phyloP scores from a whole-genome alignment of 768 basidiomycete species.

The Boletus rubroflammeus region DNA sequence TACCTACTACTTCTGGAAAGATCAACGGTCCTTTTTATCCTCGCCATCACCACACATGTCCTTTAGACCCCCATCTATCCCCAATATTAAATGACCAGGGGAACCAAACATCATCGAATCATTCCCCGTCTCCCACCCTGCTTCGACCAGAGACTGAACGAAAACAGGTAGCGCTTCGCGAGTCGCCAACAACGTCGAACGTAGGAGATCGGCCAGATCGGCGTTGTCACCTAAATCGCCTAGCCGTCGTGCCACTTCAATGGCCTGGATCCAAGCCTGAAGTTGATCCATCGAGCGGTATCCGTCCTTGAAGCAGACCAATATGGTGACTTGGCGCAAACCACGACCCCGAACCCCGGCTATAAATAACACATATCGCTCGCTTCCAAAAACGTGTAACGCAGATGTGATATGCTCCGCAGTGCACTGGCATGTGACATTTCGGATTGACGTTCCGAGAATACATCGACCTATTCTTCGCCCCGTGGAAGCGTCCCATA shows the following conservation, averaged over 20 bases:
- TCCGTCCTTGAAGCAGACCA: slow-evolving; percentile 50
- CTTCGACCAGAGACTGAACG: slow-evolving; percentile 15
- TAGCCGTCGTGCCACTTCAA: slow-evolving; percentile 16
- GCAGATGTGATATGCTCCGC: slow-evolving; percentile 24
- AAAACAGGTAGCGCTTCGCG: slow-evolving; percentile 17
- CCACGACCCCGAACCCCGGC: neutral
- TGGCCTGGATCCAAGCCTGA: slow-evolving; percentile 47
- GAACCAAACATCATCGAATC: slow-evolving; percentile 33
- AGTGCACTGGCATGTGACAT: slow-evolving; percentile 7
- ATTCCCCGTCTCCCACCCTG: slow-evolving; percentile 38
- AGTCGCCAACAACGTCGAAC: slow-evolving; percentile 10
- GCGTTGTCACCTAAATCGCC: neutral
- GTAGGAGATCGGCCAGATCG: slow-evolving; percentile 6
- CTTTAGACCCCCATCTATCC: neutral
- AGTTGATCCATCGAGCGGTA: slow-evolving; percentile 47
- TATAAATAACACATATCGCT: slow-evolving; percentile 56
- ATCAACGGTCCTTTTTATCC: slow-evolving; percentile 21
- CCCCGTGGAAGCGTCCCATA: slow-evolving; percentile 38
- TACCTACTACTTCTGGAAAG: neutral
- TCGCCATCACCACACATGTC: slow-evolving; percentile 1
- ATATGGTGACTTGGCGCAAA: slow-evolving; percentile 20
- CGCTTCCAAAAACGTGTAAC: slow-evolving; percentile 39
- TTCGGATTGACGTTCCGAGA: slow-evolving; percentile 48
- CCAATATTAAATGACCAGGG: slow-evolving; percentile 22
- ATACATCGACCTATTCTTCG: slow-evolving; percentile 41